These are phyloP conservation scores for Luvunga scandens DNA, from an alignment of 345 rosid species.

Conservation along the genomic window DNA sequence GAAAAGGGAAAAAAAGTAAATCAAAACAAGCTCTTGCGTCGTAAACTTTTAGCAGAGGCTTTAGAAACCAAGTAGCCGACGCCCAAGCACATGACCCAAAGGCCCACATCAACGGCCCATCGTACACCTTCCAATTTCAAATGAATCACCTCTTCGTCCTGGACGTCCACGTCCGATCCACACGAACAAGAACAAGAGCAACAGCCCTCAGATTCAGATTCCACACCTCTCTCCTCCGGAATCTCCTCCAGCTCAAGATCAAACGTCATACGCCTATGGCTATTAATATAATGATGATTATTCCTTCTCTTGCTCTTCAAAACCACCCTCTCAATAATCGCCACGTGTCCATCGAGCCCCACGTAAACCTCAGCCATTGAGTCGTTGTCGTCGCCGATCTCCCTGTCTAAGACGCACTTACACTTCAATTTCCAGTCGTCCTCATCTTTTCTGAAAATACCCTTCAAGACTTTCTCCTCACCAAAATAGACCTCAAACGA, in stretches of 20 bases:
- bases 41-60: slow-evolving; percentile 54
- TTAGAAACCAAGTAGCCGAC: slow-evolving; percentile 70
- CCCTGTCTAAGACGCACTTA: slow-evolving; percentile 42
- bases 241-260: slow-evolving; percentile 60
- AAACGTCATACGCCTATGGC: slow-evolving; percentile 1
- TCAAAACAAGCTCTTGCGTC: slow-evolving; percentile 34
- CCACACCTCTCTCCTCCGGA: slow-evolving; percentile 63
- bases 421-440: slow-evolving; percentile 63
- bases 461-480: slow-evolving; percentile 62
- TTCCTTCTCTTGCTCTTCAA: slow-evolving; percentile 28
- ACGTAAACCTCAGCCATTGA: slow-evolving; percentile 50
- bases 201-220: slow-evolving; percentile 31
- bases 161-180: slow-evolving; percentile 23
- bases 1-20: accelerated
- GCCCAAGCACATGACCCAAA: slow-evolving; percentile 81
- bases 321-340: slow-evolving; percentile 44
- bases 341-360: slow-evolving; percentile 56
- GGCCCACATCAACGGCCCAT: slow-evolving; percentile 85
- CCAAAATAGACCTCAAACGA: slow-evolving; percentile 67
- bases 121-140: slow-evolving; percentile 46
- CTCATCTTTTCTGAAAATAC: slow-evolving; percentile 50
- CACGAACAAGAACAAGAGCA: slow-evolving; percentile 36
- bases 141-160: slow-evolving; percentile 29
- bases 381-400: neutral
- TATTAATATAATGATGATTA: no score